Evolutionary conservation across 164 flowering plant genomes (phyloP).

Genomic region (Pachysandra terminalis): DNA sequence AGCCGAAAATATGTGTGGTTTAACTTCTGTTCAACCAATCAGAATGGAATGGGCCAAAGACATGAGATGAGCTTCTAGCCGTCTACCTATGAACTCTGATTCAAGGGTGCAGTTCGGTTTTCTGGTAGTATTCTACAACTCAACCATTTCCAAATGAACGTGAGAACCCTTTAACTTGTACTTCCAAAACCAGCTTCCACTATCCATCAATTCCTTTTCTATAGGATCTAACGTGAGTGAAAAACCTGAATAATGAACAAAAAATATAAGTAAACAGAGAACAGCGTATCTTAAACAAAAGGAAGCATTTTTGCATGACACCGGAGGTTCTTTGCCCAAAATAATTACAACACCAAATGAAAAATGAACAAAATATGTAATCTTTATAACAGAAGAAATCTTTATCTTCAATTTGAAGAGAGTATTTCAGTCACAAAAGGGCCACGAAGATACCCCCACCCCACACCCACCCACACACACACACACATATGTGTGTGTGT

Average conservation of each 20-base stretch:
- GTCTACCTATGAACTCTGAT: conserved; percentile 45
- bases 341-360: background rate
- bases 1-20: conserved; percentile 26
- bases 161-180: conserved; percentile 55
- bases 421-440: background rate
- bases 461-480: too few species aligned
- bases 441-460: background rate
- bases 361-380: background rate
- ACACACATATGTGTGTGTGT: too few species aligned
- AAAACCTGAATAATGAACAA: conserved; percentile 46
- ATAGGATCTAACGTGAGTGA: conserved; percentile 45
- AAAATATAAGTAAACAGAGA: background rate
- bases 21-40: conserved; percentile 67
- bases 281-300: background rate
- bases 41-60: background rate
- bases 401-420: background rate
- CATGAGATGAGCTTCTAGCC: conserved; percentile 15
- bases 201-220: conserved; percentile 45
- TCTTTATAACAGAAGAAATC: background rate
- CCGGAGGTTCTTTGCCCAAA: too few species aligned
- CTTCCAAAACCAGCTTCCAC: conserved; percentile 92
- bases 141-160: conserved; percentile 64
- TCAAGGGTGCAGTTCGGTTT: conserved; percentile 25
- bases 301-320: too few species aligned
- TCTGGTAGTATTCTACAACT: conserved; percentile 29